Evolutionary conservation across 257 asterid species (phyloP).

Genomic region (Apocynum venetum): DNA sequence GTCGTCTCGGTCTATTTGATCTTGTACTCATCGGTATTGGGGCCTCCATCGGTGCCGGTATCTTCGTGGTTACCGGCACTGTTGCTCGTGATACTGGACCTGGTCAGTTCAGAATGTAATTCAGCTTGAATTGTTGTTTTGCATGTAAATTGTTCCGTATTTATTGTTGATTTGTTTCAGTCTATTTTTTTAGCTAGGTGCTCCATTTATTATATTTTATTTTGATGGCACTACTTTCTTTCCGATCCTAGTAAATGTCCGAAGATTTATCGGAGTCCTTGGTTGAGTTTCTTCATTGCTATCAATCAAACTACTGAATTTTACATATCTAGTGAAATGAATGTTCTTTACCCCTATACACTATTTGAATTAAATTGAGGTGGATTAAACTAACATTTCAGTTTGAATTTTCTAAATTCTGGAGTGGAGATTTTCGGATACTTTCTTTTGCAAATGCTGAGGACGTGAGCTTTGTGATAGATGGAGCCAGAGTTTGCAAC

Average conservation of each 20-base stretch:
- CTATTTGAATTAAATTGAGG: background rate
- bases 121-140: constrained; percentile 6
- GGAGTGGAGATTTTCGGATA: background rate
- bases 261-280: background rate
- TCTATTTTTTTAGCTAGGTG: background rate
- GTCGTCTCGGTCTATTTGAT: constrained; percentile 76
- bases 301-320: background rate
- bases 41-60: constrained; percentile 96
- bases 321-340: background rate
- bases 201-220: background rate
- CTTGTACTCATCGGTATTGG: constrained; percentile 86
- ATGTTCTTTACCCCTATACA: background rate
- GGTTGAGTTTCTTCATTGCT: background rate
- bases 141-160: background rate
- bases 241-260: background rate
- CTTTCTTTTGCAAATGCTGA: background rate
- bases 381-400: background rate
- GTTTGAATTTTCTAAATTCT: background rate
- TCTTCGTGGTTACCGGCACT: constrained; percentile 95
- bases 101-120: constrained; percentile 38
- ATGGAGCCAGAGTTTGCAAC: background rate
- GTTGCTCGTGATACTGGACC: constrained; percentile 96
- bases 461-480: background rate
- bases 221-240: background rate
- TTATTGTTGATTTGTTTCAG: too few relatives aligned